Base-by-base conservation (phyloP, 345 rosid species). In the Salix brachista region DNA sequence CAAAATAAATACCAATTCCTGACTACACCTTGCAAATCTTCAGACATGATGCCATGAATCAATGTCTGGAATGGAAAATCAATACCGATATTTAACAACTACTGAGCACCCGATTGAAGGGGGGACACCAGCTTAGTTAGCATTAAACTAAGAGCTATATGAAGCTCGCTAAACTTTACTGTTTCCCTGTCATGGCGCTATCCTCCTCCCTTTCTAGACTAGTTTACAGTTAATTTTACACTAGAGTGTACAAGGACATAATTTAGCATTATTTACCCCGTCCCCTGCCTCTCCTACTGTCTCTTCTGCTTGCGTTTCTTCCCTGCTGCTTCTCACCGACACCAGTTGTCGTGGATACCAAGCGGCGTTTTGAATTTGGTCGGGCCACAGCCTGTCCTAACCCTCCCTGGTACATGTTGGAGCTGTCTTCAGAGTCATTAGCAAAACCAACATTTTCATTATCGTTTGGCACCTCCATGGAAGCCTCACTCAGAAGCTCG, bases 381-480 rank as follows among this genome's bases (percentile, higher is more conserved):
- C 68, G 81, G 60, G 83, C 74, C 16, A 52, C 73, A 17, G 83
- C 82, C 69, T 78, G 79, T 18, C 83, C 85, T n/a, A 79, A 60
- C 73, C 75, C 91, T 81, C 85, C 91, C 73, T 80, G 70, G 5
- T 74, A 89, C 72, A 82, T 71, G 87, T 88, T 87, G 50, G 83
- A 84, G 78, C 91, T 86, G 81, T 84, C 78, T 54, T 88, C 88
- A 41, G 91, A 89, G 79, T 75, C 89, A 13, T 78, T 81, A 23
- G 82, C 83, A 12, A 67, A 70, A 42, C 80, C 77, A 34, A 87
- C 85, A n/a, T 26, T 79, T 81, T 86, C 85, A 75, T 80, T 71
- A 65, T 65, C 73, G 28, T 32, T 60, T 5, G 86, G 85, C 56
- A 82, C 86, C 44, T 90, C 93, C 18, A 78, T 41, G n/a, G 82